Conservation (phyloP, 352 stramenopile species). For the Globisporangium polare region DNA sequence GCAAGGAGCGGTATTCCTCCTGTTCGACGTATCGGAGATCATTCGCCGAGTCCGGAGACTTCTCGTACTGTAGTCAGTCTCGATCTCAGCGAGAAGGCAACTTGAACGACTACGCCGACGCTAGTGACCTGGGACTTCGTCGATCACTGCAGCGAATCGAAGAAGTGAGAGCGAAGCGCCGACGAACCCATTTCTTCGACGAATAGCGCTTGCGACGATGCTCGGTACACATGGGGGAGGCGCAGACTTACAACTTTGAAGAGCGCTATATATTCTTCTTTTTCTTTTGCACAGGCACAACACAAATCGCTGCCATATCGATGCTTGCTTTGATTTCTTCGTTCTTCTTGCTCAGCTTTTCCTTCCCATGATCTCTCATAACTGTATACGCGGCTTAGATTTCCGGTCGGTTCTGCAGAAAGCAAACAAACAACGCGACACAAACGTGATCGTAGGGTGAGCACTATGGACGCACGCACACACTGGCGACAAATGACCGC, state of each 20-base stretch:
- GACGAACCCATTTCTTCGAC: slow-evolving; percentile 17
- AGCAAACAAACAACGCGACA: background rate
- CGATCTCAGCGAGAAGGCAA: slow-evolving; percentile 5
- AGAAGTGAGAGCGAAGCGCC: slow-evolving; percentile 42
- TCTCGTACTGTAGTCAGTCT: background rate
- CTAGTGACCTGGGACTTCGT: slow-evolving; percentile 21
- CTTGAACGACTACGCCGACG: slow-evolving; percentile 14
- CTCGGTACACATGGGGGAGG: slow-evolving; percentile 5
- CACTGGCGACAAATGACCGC: background rate
- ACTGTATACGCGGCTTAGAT: slow-evolving; percentile 19
- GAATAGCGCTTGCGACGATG: background rate
- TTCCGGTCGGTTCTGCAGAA: slow-evolving; percentile 18
- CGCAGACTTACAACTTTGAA: slow-evolving; percentile 12
- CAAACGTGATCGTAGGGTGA: slow-evolving; percentile 10
- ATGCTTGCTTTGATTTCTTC: background rate
- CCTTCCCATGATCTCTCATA: slow-evolving; percentile 9
- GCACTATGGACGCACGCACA: background rate
- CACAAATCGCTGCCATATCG: slow-evolving; percentile 9
- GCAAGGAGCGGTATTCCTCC: background rate
- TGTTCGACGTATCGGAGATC: background rate
- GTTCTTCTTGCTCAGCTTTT: background rate
- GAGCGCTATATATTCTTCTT: slow-evolving; percentile 18
- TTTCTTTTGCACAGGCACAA: slow-evolving; percentile 12
- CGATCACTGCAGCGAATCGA: slow-evolving; percentile 37
- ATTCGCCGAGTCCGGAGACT: background rate